Evolutionary conservation across 768 basidiomycete species (phyloP).

Genomic region (Paxillus ammoniavirescens): DNA sequence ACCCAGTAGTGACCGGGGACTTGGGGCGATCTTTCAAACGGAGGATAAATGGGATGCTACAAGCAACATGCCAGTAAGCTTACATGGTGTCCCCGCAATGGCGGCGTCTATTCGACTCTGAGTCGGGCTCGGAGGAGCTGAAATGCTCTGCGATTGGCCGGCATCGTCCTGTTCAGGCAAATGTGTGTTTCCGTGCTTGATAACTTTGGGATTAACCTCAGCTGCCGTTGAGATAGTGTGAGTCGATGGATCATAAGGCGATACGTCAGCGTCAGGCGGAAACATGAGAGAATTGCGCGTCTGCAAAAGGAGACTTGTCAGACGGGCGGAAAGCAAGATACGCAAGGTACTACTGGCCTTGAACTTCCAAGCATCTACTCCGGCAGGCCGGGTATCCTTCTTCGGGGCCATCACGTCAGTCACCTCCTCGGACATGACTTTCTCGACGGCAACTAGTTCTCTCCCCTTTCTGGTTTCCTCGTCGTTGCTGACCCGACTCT

Average conservation of each 20-base stretch:
- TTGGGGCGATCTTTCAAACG: constrained; percentile 55
- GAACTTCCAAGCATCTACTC: constrained; percentile 82
- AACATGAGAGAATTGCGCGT: constrained; percentile 96
- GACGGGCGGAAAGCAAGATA: background rate
- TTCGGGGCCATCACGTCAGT: constrained; percentile 78
- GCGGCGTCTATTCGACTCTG: constrained; percentile 89
- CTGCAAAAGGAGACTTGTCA: constrained; percentile 38
- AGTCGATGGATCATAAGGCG: constrained; percentile 61
- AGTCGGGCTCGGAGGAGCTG: constrained; percentile 84
- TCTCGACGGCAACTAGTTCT: constrained; percentile 20
- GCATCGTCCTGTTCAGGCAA: constrained; percentile 68
- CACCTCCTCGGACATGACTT: constrained; percentile 28
- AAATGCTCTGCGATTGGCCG: constrained; percentile 39
- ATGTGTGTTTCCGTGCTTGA: constrained; percentile 81
- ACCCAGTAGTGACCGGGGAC: constrained; percentile 53
- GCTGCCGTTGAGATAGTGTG: constrained; percentile 27
- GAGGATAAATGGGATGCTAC: constrained; percentile 8
- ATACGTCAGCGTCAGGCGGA: constrained; percentile 83
- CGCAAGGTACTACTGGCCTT: constrained; percentile 45
- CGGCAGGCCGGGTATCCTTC: constrained; percentile 69
- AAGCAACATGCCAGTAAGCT: constrained; percentile 27
- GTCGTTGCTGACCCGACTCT: constrained; percentile 18
- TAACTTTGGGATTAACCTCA: constrained; percentile 53
- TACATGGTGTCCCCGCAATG: constrained; percentile 90
- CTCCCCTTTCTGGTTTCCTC: constrained; percentile 24